These are phyloP conservation scores for Globisporangium apiculatum DNA, from an alignment of 352 stramenopile species.

Conservation along the genomic window DNA sequence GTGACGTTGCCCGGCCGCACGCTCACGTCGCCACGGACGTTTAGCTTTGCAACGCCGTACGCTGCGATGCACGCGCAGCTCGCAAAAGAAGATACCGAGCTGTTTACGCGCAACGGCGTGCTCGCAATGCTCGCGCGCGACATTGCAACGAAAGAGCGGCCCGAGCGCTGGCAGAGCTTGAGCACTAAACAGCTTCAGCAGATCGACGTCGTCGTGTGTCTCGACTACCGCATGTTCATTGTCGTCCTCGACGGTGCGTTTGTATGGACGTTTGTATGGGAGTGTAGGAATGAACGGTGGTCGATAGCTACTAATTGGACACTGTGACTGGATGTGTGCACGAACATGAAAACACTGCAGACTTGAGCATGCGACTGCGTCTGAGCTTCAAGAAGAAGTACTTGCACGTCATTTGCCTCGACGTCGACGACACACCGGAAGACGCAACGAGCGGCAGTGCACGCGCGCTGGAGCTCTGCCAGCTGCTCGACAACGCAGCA, in stretches of 20 bases:
- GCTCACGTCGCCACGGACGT: slow-evolving; percentile 26
- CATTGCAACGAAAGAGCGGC: slow-evolving; percentile 55
- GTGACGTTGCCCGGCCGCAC: slow-evolving; percentile 56
- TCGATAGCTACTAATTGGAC: no score
- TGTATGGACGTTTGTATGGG: slow-evolving; percentile 2
- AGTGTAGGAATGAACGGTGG: background rate
- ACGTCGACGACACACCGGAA: slow-evolving; percentile 67
- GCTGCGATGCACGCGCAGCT: slow-evolving; percentile 47
- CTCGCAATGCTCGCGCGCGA: slow-evolving; percentile 67
- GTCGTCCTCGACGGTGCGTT: slow-evolving; percentile 53
- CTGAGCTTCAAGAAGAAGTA: slow-evolving; percentile 41
- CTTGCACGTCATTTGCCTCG: slow-evolving; percentile 76
- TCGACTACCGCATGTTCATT: slow-evolving; percentile 79
- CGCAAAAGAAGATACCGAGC: slow-evolving; percentile 35
- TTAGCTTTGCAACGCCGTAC: slow-evolving; percentile 72
- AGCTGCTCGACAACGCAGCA: slow-evolving; percentile 24
- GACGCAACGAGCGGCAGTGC: slow-evolving; percentile 42
- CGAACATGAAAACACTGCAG: slow-evolving; percentile 7
- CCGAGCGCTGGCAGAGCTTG: slow-evolving; percentile 74
- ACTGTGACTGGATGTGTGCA: no score
- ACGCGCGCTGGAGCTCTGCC: slow-evolving; percentile 48
- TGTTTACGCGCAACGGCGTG: slow-evolving; percentile 60
- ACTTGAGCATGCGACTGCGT: slow-evolving; percentile 44
- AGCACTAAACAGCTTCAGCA: slow-evolving; percentile 44
- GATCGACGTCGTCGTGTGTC: slow-evolving; percentile 74